Base-by-base conservation (phyloP, 805 yeast genomes). In the Hanseniaspora clermontiae region DNA sequence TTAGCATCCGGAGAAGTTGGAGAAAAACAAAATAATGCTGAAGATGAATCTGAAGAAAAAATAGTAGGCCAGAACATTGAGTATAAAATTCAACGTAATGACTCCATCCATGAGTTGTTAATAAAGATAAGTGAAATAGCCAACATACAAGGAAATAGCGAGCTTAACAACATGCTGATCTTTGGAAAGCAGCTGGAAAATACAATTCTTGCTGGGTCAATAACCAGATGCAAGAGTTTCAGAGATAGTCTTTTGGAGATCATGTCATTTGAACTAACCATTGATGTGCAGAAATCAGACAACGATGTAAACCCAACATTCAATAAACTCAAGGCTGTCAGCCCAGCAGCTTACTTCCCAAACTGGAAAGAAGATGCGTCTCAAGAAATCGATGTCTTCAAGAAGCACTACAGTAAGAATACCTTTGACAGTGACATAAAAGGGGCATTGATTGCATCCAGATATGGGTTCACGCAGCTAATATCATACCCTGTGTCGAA, bases 391-490 rank as follows among this genome's bases (percentile, higher is more conserved):
- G 37, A 43, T 39, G 47, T 46, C 12, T 45, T 29, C 5, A 46
- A 34, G 19, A 53, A 39, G 14, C 49, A 38, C 11, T 17, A 45
- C 20, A 53, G 36, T 20, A 32, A 17, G 9, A 53, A 53, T 39
- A 53, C 57, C 15, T 53, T 38, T 53, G 57, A 53, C 20, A 53
- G 57, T 43, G 57, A 53, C 6, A 37, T 53, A 17, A 53, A 53
- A 47, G 57, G 57, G 17, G 57, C 57, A 12, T 27, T 53, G 14
- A 46, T 53, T 11, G 57, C 49, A 8, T 46, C 57, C 5, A 37
- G 57, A 38, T 39, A 43, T 36, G 57, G 51, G 5, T 53, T 53
- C 32, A 49, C 48, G n/a, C 51, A 53, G 27, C 32, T 53, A 27
- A 14, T 53, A n/a, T 46, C 57, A 2, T 53, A 38, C 17, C 51